A percentile compares a stretch with the other conserved stretches of the same genome.
phyloP scores from a whole-genome alignment of 352 stramenopile species.

The Globisporangium middletonii region DNA sequence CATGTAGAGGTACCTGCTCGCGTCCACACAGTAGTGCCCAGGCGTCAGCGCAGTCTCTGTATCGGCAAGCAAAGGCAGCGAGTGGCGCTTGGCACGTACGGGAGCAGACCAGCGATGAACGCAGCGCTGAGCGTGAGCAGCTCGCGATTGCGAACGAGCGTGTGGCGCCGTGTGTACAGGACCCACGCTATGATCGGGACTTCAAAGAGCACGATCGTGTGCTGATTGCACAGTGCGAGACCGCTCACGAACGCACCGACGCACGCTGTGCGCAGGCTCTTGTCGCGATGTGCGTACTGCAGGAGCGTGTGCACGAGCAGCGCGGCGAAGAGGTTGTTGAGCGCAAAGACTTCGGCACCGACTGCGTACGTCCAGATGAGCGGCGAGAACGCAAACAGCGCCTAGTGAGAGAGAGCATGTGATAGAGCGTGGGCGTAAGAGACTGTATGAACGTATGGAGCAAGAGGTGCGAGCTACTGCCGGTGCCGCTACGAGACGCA shows the following conservation, averaged over 20 bases:
- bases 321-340: slow-evolving; percentile 93
- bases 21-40: neutral
- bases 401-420: slow-evolving; percentile 14
- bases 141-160: slow-evolving; percentile 22
- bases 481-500: slow-evolving; percentile 15
- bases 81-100: slow-evolving; percentile 35
- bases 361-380: slow-evolving; percentile 94
- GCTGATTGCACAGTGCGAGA: slow-evolving; percentile 94
- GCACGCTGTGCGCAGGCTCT: slow-evolving; percentile 14
- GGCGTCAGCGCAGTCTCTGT: neutral
- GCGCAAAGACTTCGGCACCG: slow-evolving; percentile 93
- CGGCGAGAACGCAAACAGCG: slow-evolving; percentile 89
- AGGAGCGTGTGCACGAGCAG: slow-evolving; percentile 69
- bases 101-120: slow-evolving; percentile 77
- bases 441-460: neutral
- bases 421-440: neutral
- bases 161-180: slow-evolving; percentile 37
- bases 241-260: slow-evolving; percentile 87
- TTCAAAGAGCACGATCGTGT: slow-evolving; percentile 93
- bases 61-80: neutral
- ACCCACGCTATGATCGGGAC: slow-evolving; percentile 82
- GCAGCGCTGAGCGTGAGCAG: slow-evolving; percentile 32
- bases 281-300: slow-evolving; percentile 25
- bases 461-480: neutral
- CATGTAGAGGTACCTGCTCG: slow-evolving; percentile 60